Evolutionary conservation across 176 grass and related monocot genomes (phyloP).

Genomic region (Oryza punctata): DNA sequence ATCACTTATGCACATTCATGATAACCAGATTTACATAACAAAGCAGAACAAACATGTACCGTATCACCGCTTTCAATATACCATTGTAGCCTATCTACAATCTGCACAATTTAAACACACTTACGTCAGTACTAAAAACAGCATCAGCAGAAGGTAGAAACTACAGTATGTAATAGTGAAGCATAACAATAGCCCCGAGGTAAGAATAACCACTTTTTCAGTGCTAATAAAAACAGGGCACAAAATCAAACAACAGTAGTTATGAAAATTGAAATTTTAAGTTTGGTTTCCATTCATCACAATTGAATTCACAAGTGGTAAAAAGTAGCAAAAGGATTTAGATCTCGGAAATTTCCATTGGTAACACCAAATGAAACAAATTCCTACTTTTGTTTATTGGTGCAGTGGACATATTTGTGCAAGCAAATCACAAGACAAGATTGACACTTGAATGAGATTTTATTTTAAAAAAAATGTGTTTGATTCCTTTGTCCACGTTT

Average conservation of each 20-base stretch:
- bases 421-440: background rate
- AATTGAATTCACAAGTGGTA: background rate
- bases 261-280: constrained; percentile 7
- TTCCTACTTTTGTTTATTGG: background rate
- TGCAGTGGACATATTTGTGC: background rate
- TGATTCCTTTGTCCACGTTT: background rate
- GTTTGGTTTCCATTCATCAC: background rate
- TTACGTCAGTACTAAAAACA: constrained; percentile 25
- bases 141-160: background rate
- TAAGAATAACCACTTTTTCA: constrained; percentile 4
- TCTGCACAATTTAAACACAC: constrained; percentile 54
- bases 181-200: background rate
- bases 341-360: background rate
- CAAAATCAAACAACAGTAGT: background rate
- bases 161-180: background rate
- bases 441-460: background rate
- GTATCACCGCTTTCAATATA: constrained; percentile 82
- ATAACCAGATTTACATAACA: background rate
- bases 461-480: background rate
- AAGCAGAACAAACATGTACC: constrained; percentile 51
- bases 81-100: constrained; percentile 88
- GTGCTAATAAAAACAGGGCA: background rate
- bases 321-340: background rate
- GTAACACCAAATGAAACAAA: background rate
- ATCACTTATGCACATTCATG: constrained; percentile 17